phyloP scores from a whole-genome alignment of 129 eudicot genomes.

The Artemisia tridentata region DNA sequence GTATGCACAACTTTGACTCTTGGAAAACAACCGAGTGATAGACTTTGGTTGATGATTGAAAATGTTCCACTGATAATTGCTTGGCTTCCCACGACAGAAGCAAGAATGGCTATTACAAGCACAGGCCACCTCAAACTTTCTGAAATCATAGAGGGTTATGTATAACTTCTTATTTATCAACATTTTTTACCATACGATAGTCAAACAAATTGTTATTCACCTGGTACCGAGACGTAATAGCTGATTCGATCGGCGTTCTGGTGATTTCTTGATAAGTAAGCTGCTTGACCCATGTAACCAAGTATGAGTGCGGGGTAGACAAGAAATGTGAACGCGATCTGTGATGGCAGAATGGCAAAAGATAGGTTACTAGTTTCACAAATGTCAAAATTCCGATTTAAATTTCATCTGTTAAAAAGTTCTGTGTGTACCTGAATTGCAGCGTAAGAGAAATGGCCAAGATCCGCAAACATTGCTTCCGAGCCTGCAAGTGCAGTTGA shows the following conservation, averaged over 20 bases:
- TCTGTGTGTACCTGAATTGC: conserved; percentile 77
- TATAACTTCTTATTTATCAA: not conserved
- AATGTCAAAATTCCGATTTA: conserved; percentile 6
- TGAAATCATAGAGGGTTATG: conserved; percentile 31
- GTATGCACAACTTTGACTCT: conserved; percentile 90
- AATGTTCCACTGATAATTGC: conserved; percentile 98
- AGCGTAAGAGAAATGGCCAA: conserved; percentile 89
- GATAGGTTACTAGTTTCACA: not conserved
- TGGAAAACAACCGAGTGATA: conserved; percentile 93
- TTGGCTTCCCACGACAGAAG: conserved; percentile 98
- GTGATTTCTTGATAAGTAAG: conserved; percentile 82
- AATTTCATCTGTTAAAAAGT: not conserved
- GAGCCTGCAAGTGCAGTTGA: conserved; percentile 64
- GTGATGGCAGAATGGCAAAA: conserved; percentile 26
- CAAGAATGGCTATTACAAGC: conserved; percentile 77
- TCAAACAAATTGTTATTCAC: conserved; percentile 34
- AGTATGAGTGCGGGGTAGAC: conserved; percentile 91
- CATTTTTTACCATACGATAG: not conserved
- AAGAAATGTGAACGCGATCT: conserved; percentile 92
- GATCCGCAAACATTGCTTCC: conserved; percentile 99
- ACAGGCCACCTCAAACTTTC: conserved; percentile 89
- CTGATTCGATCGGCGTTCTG: conserved; percentile 49
- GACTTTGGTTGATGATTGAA: conserved; percentile 94
- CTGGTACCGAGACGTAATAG: conserved; percentile 91
- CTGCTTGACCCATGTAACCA: conserved; percentile 98